phyloP scores from a whole-genome alignment of 768 basidiomycete species.

The Auriscalpium orientale region DNA sequence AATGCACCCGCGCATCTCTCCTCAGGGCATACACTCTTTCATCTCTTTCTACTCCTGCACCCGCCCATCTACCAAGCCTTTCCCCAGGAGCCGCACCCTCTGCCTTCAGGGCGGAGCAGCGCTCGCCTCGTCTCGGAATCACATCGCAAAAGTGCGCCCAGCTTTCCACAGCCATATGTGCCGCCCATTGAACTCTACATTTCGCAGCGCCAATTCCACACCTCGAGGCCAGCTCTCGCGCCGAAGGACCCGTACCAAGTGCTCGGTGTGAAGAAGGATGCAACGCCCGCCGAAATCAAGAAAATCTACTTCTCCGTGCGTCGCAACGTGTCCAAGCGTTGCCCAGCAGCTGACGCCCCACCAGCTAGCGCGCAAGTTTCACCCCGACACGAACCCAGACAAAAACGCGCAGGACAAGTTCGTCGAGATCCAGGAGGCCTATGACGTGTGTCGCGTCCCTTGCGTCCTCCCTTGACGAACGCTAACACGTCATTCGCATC shows the following conservation, averaged over 20 bases:
- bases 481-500: constrained; percentile 2
- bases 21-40: constrained; percentile 18
- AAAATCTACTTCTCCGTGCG: constrained; percentile 93
- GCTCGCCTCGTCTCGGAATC: not conserved
- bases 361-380: constrained; percentile 97
- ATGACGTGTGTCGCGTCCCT: constrained; percentile 61
- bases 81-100: constrained; percentile 1
- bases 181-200: constrained; percentile 2
- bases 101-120: constrained; percentile 1
- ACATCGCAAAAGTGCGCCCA: constrained; percentile 9
- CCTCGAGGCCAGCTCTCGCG: constrained; percentile 44
- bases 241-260: constrained; percentile 85
- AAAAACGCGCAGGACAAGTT: constrained; percentile 87
- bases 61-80: constrained; percentile 20
- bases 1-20: constrained; percentile 44
- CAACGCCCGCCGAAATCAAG: constrained; percentile 85
- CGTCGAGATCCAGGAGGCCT: constrained; percentile 93
- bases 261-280: constrained; percentile 82
- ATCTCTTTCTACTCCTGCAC: constrained; percentile 49
- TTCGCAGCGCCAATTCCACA: constrained; percentile 67
- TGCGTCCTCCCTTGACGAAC: constrained; percentile 1
- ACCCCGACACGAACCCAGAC: constrained; percentile 96
- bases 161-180: constrained; percentile 1
- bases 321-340: constrained; percentile 7
- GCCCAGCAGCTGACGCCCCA: constrained; percentile 12